Conservation (phyloP, 2,329 filamentous ascomycete species). For the Bipolaris cookei region DNA sequence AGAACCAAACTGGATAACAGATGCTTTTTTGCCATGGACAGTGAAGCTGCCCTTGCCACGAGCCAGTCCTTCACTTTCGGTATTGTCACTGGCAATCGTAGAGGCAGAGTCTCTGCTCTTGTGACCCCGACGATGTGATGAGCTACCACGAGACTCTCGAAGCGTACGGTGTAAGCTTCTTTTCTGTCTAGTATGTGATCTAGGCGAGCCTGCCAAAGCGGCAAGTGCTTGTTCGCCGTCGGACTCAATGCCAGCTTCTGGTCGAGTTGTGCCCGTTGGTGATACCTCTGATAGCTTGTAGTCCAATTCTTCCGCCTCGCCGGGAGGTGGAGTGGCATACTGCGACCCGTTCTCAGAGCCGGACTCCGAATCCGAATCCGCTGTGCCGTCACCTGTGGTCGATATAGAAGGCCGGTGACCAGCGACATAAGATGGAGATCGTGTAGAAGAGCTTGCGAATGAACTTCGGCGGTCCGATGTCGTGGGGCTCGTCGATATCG, state of each 20-base stretch:
- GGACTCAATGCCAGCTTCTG: constrained; percentile 37
- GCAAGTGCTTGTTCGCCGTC: constrained; percentile 39
- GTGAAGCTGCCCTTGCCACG: constrained; percentile 89
- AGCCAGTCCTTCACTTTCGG: constrained; percentile 71
- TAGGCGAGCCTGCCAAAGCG: constrained; percentile 46
- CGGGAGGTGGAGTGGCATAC: constrained; percentile 44
- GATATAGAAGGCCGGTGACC: constrained; percentile 46
- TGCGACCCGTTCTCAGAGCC: constrained; percentile 33
- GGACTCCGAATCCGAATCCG: constrained; percentile 31
- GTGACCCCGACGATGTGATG: constrained; percentile 71
- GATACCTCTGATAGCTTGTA: constrained; percentile 35
- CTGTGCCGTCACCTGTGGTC: constrained; percentile 37
- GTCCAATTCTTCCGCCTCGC: constrained; percentile 29
- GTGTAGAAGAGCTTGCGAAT: constrained; percentile 44
- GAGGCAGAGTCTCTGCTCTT: constrained; percentile 77
- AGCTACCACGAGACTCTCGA: constrained; percentile 74
- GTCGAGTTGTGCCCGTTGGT: constrained; percentile 30
- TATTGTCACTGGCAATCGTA: constrained; percentile 58
- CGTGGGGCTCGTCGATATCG: constrained; percentile 43
- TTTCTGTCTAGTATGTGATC: constrained; percentile 72
- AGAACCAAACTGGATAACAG: constrained; percentile 93
- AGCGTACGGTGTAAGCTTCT: constrained; percentile 89
- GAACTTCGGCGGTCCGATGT: constrained; percentile 42
- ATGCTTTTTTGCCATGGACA: constrained; percentile 96
- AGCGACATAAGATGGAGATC: constrained; percentile 40